These are phyloP conservation scores for Globisporangium uncinulatum DNA, from an alignment of 352 stramenopile genomes.

Conservation along the genomic window DNA sequence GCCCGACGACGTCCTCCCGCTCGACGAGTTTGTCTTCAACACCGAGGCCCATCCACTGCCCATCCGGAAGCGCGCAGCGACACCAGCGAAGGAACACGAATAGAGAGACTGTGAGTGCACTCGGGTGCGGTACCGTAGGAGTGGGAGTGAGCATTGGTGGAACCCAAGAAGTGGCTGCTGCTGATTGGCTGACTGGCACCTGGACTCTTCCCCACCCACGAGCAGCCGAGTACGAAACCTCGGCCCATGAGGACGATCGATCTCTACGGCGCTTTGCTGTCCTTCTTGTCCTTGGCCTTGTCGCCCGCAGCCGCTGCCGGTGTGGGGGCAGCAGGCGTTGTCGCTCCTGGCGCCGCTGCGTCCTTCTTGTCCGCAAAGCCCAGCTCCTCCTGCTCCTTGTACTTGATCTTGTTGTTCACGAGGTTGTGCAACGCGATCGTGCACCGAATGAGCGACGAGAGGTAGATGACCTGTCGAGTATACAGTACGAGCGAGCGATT, in stretches of 20 bases:
- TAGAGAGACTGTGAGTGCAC: background rate
- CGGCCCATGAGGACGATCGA: background rate
- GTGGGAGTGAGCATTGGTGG: no score
- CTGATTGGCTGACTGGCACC: no score
- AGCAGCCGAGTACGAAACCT: background rate
- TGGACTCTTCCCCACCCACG: no score
- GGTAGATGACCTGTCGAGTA: constrained; percentile 95
- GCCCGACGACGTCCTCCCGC: constrained; percentile 65
- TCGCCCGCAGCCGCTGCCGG: constrained; percentile 1
- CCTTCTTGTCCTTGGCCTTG: constrained; percentile 36
- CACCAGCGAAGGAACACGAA: background rate
- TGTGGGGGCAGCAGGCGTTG: constrained; percentile 9
- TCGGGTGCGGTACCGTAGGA: background rate
- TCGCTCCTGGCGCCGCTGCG: constrained; percentile 54
- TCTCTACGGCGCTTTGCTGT: constrained; percentile 36
- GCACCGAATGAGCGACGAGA: constrained; percentile 95
- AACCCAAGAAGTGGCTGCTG: no score
- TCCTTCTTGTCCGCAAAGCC: constrained; percentile 68
- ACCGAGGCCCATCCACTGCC: constrained; percentile 93
- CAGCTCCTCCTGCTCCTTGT: constrained; percentile 86
- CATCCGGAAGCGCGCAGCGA: constrained; percentile 23
- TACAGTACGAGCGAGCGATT: constrained; percentile 7
- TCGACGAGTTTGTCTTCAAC: constrained; percentile 97
- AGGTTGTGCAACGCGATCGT: constrained; percentile 99
- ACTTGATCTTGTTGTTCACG: constrained; percentile 99